Base-by-base conservation (phyloP, 345 rosid species). In the Clarkia xantiana region DNA sequence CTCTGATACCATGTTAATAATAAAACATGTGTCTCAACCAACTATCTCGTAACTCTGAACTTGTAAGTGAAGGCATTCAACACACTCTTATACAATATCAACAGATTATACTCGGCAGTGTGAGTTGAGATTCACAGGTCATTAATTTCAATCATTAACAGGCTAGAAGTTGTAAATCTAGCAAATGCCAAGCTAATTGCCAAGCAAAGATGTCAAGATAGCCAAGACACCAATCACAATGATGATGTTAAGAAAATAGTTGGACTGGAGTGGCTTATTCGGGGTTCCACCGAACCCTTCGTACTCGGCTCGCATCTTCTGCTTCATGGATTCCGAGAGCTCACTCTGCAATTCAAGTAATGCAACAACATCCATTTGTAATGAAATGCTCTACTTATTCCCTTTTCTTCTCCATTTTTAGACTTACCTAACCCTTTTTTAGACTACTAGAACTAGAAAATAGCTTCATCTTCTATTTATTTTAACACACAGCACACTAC, bases 251-350 rank as follows among this genome's bases (percentile, higher is more conserved):
- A 86, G 94, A 61, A 90, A 81, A 70, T 79, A 83, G 71, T 83
- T 83, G 11, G 88, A 74, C 49, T 65, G 68, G 11, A 86, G 70
- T 40, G 88, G 82, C 79, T 73, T 79, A 66, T 83, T 67, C 36
- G 91, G 91, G 53, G 86, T 86, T 61, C 95, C 95, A 60, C 89
- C 86, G 6, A 90, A 0, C 14, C 78, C 88, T 73, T 79, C 70
- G 29, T 77, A 90, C 75, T 82, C 95, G 39, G 91, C 78, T 60
- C 82, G 66, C 45, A 86, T 81, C 81, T 79, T 86, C 88, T 83
- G 78, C 78, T 90, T 83, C 97, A 86, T 83, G 34, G 79, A 18
- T 10, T 79, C 86, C 43, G 88, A 81, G 14, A 90, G 71, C 67
- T 81, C 91, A 52, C 75, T 81, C 94, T 77, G 86, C 79, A 75